phyloP scores from a whole-genome alignment of 441 rosid genomes.

The Syzygium syzygioides region DNA sequence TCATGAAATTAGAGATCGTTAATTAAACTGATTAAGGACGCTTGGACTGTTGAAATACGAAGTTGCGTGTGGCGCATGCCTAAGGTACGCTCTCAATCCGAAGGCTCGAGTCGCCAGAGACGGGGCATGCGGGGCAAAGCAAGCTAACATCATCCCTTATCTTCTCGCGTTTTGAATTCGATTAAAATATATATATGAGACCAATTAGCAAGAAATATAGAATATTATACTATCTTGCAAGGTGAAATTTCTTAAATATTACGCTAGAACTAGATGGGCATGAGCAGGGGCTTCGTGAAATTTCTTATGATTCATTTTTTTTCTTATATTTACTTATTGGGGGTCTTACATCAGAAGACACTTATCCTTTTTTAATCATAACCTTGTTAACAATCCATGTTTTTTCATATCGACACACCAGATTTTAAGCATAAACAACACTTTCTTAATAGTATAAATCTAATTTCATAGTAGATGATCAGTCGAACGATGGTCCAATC shows the following conservation, averaged over 20 bases:
- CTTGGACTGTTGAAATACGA: not conserved
- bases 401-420: not conserved
- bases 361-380: not conserved
- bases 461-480: not conserved
- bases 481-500: not conserved
- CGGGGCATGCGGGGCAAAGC: not conserved
- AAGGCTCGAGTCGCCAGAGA: not conserved
- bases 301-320: not conserved
- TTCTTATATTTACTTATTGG: not conserved
- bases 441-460: not conserved
- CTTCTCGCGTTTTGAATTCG: not conserved
- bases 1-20: not conserved
- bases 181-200: not conserved
- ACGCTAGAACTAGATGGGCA: not conserved
- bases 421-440: not conserved
- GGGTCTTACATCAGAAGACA: not conserved
- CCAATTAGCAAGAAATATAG: not conserved
- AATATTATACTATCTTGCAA: not conserved
- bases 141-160: not conserved
- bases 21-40: not conserved
- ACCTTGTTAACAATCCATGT: not conserved
- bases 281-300: too few relatives aligned
- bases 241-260: not conserved
- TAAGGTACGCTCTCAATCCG: not conserved
- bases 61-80: not conserved